Evolutionary conservation across 768 basidiomycete species (phyloP).

Genomic region (Pisolithus orientalis): DNA sequence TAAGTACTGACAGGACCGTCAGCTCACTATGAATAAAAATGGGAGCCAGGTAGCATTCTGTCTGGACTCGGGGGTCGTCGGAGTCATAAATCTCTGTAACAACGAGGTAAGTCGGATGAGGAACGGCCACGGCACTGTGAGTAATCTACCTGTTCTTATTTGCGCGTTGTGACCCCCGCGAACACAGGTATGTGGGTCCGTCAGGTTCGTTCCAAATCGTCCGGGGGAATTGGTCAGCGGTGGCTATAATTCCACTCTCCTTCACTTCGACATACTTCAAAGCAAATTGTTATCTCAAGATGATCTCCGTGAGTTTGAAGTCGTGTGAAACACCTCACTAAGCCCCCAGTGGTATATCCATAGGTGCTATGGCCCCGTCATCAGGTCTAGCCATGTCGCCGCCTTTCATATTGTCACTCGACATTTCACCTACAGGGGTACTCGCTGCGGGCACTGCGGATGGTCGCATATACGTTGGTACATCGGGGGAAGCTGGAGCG

Average conservation of each 20-base stretch:
- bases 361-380: constrained; percentile 34
- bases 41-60: constrained; percentile 56
- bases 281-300: constrained; percentile 51
- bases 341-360: neutral
- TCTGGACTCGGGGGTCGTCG: constrained; percentile 63
- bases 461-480: constrained; percentile 64
- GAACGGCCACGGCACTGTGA: constrained; percentile 55
- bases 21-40: constrained; percentile 60
- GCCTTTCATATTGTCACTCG: constrained; percentile 63
- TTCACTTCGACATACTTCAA: constrained; percentile 63
- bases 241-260: constrained; percentile 63
- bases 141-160: constrained; percentile 14
- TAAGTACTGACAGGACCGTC: constrained; percentile 30
- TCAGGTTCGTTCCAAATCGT: constrained; percentile 66
- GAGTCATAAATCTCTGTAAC: constrained; percentile 54
- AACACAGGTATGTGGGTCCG: constrained; percentile 60
- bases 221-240: constrained; percentile 70
- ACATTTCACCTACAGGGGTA: constrained; percentile 52
- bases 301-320: constrained; percentile 43
- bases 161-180: neutral
- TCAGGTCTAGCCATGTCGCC: constrained; percentile 59
- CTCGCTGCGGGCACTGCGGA: constrained; percentile 73
- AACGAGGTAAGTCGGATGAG: constrained; percentile 50
- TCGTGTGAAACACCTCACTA: neutral
- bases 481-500: constrained; percentile 49